Percentiles rank a stretch among this genome's conserved stretches.
phyloP scores from a whole-genome alignment of 2,329 filamentous ascomycete species.

The Ophiocordyceps camponoti-saundersi region DNA sequence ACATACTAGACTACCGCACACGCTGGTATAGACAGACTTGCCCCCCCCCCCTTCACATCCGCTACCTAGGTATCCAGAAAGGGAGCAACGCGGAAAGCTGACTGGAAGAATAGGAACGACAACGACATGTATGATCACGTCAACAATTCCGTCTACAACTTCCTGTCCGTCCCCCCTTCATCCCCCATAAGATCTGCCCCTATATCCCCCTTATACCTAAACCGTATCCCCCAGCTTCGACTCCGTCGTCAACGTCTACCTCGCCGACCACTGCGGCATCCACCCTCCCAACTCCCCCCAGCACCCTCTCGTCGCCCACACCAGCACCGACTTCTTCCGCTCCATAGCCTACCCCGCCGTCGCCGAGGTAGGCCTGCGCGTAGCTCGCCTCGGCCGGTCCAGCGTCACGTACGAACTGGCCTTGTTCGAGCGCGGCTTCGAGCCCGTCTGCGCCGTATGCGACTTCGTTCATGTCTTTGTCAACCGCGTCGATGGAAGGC shows the following conservation, averaged over 20 bases:
- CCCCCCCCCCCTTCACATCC: too few relatives aligned
- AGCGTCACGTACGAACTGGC: conserved; percentile 85
- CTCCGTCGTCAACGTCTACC: conserved; percentile 75
- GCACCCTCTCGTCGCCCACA: conserved; percentile 72
- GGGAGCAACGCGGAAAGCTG: too few relatives aligned
- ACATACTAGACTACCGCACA: conserved; percentile 66
- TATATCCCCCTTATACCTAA: not conserved
- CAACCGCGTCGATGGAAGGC: conserved; percentile 52
- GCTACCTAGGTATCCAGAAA: too few relatives aligned
- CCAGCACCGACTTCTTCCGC: conserved; percentile 71
- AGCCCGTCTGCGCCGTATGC: conserved; percentile 66
- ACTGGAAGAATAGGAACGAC: conserved; percentile 45
- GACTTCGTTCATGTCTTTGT: conserved; percentile 82
- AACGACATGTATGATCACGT: conserved; percentile 93
- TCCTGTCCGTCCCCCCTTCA: conserved; percentile 30
- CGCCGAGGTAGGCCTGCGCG: conserved; percentile 65
- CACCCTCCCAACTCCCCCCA: conserved; percentile 52
- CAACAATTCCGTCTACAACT: conserved; percentile 80
- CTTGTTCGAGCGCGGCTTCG: conserved; percentile 59
- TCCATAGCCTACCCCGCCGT: conserved; percentile 68
- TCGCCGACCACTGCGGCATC: conserved; percentile 63
- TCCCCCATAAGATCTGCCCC: not conserved
- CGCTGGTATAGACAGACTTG: conserved; percentile 45
- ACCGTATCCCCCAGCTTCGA: conserved; percentile 45
- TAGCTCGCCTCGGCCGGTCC: conserved; percentile 68